Evolutionary conservation across 352 stramenopile genomes (phyloP), one percentile per base, ranked within the genome.

Genomic region (Phytophthora brassicae): DNA sequence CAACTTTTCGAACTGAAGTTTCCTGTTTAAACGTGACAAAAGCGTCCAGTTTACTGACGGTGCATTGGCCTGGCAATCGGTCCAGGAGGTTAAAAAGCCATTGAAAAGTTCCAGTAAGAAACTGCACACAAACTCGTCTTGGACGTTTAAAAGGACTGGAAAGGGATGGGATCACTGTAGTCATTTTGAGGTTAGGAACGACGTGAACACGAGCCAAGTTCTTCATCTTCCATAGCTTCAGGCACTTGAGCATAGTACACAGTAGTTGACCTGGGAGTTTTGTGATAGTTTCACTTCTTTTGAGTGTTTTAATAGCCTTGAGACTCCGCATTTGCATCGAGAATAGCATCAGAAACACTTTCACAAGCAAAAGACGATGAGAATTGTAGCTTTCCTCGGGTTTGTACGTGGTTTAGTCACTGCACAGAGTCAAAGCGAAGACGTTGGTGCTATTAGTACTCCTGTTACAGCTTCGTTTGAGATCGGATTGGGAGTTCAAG

Each of bases 11-110:
- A 3, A 3, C 6, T 5, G 42, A 48, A 9, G 51, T 70, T 5
- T 45, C 38, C 2, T 36, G 44, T 1, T 54, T 24, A 17, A 59
- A 75, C n/a, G 2, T 9, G 3, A 49, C 31, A 9, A 70, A 70
- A 2, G 63, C 53, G 22, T 75, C 58, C 5, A 70, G 48, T 19
- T 72, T 75, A 49, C 57, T 75, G 19, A 66, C 48, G 16, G 56
- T 72, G 49, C 62, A 75, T n/a, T 74, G 52, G 3, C 58, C 62
- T 9, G 50, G 49, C 16, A 70, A 47, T 20, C 47, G 42, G 35
- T 55, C 56, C 11, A 64, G 20, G 38, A 56, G n/a, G 11, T 41
- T 38, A 19, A 38, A 20, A 9, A 64, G 9, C 56, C 45, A 56
- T 16, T 28, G 17, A 12, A 24, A 42, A 19, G 8, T 13, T 26